A percentile compares a stretch with the other conserved stretches of the same genome.
These are phyloP conservation scores for Sporothrix variecibatus DNA, from an alignment of 2,329 filamentous ascomycete genomes.

Conservation along the genomic window DNA sequence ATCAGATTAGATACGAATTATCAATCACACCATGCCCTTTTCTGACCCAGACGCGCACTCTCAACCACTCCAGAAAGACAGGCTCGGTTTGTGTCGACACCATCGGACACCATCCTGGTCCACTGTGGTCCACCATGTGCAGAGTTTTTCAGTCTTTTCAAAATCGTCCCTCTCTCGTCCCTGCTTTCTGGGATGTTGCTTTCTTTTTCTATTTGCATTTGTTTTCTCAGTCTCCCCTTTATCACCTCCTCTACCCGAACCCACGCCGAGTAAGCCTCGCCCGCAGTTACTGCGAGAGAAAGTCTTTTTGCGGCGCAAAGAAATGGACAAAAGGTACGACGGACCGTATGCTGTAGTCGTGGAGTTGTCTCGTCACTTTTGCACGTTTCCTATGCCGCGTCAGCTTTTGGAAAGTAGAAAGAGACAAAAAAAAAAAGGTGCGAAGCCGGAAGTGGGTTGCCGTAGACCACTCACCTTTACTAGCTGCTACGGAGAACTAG, in stretches of 20 bases:
- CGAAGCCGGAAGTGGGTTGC: not conserved
- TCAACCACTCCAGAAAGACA: not conserved
- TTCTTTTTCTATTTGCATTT: not conserved
- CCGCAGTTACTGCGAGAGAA: not conserved
- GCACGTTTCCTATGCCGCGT: not conserved
- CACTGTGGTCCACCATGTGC: not conserved
- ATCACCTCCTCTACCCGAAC: not conserved
- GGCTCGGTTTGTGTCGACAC: not conserved
- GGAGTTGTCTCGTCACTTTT: not conserved
- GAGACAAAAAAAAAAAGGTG: not conserved
- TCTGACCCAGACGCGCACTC: not conserved
- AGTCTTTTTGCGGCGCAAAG: not conserved
- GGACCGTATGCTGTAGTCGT: not conserved
- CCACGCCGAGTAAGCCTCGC: not conserved
- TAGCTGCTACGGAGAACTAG: too few species aligned
- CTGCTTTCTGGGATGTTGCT: not conserved
- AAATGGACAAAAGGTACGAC: not conserved
- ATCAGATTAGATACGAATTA: conserved; percentile 9
- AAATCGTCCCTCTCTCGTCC: too few species aligned
- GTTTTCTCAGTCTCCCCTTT: not conserved
- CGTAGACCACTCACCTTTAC: not conserved
- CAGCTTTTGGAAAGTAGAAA: not conserved
- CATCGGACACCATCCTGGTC: not conserved
- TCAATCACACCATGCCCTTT: conserved; percentile 6
- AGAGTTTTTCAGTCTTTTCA: not conserved